Evolutionary conservation across 2,329 filamentous ascomycete genomes (phyloP), one percentile per base, ranked within the genome.

Genomic region (Dendryphion nanum): DNA sequence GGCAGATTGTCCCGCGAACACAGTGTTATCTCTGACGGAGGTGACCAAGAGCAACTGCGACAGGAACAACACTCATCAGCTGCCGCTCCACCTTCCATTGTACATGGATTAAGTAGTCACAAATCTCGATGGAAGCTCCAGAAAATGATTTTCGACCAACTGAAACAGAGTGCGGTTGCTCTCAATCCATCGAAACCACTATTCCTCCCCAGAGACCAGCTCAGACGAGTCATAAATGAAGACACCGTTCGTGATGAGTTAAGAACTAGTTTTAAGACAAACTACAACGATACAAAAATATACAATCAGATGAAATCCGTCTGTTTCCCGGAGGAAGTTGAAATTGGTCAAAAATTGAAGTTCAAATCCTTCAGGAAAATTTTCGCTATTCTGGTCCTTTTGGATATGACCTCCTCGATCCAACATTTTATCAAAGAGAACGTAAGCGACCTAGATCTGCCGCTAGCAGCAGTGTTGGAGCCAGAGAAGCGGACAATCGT

Each of bases 381-480:
- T 6, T 51, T 50, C 35, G 42, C 42, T 26, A 13, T 50, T 2
- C 28, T 51, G 0, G 48, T 46, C 2, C 15, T 51, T 2, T 19
- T 35, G 2, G 44, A 50, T 7, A 18, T 14, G 8, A 17, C 37
- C 4, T 16, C 37, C 6, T 40, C 35, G 1, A 40, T 51, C n/a
- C 7, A 10, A 3, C 13, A 16, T 4, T 48, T 50, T 18, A 14
- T 51, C 3, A 21, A 37, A 6, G 46, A 51, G 21, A 41, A 45
- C 4, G 35, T 51, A 10, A 44, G 42, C 7, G 48, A 50, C 18
- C 40, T 38, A 1, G 48, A 51, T 15, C 18, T 51, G 15, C 48
- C 48, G 4, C 15, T 51, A 4, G 28, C 20, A n/a, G n/a, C n/a
- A n/a, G n/a, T n/a, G n/a, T n/a, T n/a, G n/a, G n/a, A n/a, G n/a